phyloP scores from a whole-genome alignment of 2,329 filamentous ascomycete species.

The Fusarium beomiforme region DNA sequence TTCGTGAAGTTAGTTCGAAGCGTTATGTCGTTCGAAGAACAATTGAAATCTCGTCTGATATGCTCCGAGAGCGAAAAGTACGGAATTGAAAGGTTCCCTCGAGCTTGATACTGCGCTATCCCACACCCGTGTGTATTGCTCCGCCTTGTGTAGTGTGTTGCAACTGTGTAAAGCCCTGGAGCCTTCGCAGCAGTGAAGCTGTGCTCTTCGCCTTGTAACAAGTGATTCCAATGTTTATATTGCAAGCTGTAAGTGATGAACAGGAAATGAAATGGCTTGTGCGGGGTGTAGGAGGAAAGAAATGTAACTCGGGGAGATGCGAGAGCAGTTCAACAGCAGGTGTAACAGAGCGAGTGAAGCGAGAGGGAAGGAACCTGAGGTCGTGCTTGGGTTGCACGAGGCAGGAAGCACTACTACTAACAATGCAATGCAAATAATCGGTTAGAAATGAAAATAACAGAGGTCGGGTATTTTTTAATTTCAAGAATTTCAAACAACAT shows the following conservation, averaged over 20 bases:
- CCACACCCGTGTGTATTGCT: neutral
- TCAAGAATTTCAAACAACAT: neutral
- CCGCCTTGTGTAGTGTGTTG: conserved; percentile 2
- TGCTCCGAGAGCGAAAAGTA: neutral
- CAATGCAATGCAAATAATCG: neutral
- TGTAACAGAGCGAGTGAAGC: conserved; percentile 31
- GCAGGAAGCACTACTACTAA: conserved; percentile 28
- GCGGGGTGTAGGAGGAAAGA: conserved; percentile 31
- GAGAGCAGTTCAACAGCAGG: conserved; percentile 32
- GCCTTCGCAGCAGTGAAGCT: conserved; percentile 21
- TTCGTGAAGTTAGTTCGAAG: neutral
- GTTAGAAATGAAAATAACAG: conserved; percentile 4
- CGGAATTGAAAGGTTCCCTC: neutral
- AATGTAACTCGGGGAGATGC: conserved; percentile 2
- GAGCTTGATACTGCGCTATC: conserved; percentile 7
- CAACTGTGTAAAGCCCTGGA: neutral
- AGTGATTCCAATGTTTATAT: conserved; percentile 8
- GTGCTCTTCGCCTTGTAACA: conserved; percentile 20
- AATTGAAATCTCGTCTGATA: neutral
- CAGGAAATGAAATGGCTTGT: conserved; percentile 19
- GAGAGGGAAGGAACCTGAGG: conserved; percentile 15
- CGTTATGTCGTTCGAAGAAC: neutral
- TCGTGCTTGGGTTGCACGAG: conserved; percentile 30
- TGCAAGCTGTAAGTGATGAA: conserved; percentile 23
- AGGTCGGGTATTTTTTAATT: conserved; percentile 16